Evolutionary conservation across 345 rosid species (phyloP), one percentile per base, ranked within the genome.

Genomic region (Hibiscus syriacus): DNA sequence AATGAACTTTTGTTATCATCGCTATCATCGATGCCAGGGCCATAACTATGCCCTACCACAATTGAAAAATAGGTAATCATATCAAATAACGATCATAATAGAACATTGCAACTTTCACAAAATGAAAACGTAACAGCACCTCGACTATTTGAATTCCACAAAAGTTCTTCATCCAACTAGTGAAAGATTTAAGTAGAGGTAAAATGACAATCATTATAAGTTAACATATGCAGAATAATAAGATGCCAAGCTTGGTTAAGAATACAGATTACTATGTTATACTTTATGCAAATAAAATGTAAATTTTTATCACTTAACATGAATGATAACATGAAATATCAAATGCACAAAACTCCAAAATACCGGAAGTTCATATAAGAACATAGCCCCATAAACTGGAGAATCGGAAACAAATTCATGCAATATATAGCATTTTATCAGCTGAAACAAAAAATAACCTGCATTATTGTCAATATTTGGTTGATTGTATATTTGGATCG

Each of bases 381-480:
- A 25, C 13, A 60, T 60, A 19, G 0, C 52, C 12, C 36, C 23
- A 63, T 13, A 26, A 46, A 55, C 23, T 17, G 12, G 60, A 9
- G 45, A 41, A 9, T 4, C 2, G 55, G 34, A 14, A 53, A 67
- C 20, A 69, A 12, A 27, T 36, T 61, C 10, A 20, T 54, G 29
- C 26, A 41, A 39, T 34, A 6, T 32, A 34, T 34, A 34, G 39
- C 39, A 34, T 34, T 34, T 34, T 34, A 41, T 50, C 57, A 57
- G 27, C 41, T 1, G 29, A 16, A 69, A 57, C 53, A 29, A 27
- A 45, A 55, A 27, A 59, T 45, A 70, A 89, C 81, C 82, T 63
- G 80, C 14, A 78, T 64, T 71, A 69, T 72, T 75, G 74, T 69
- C 67, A 46, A 74, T 43, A 79, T 77, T 80, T 73, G 77, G 81